Conservation (phyloP, 768 basidiomycete genomes). For the Podaxis sp. region DNA sequence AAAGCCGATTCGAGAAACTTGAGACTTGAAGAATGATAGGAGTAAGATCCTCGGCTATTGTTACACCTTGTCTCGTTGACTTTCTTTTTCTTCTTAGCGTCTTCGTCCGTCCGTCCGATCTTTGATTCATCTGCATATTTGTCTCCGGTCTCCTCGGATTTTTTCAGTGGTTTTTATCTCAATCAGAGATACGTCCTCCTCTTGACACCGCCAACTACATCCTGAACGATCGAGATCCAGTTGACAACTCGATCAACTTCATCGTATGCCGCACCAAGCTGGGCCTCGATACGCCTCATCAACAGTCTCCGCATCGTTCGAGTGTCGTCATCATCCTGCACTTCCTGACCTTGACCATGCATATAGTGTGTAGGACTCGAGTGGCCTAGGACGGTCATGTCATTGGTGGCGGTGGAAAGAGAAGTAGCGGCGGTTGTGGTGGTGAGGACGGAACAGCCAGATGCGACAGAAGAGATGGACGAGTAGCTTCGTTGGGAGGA, state of each 20-base stretch:
- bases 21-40: background rate
- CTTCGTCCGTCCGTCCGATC: background rate
- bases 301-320: conserved; percentile 61
- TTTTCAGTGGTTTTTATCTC: background rate
- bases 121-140: background rate
- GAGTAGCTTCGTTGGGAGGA: conserved; percentile 37
- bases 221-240: conserved; percentile 67
- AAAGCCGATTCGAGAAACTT: background rate
- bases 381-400: background rate
- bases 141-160: background rate
- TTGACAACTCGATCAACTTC: conserved; percentile 57
- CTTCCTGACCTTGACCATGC: background rate
- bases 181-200: conserved; percentile 42
- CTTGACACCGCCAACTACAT: conserved; percentile 57
- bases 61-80: conserved; percentile 3
- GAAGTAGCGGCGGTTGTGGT: conserved; percentile 36
- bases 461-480: conserved; percentile 41
- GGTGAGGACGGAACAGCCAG: conserved; percentile 37
- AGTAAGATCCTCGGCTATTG: background rate
- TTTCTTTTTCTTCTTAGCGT: background rate
- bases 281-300: conserved; percentile 61
- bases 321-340: conserved; percentile 60
- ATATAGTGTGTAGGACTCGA: background rate
- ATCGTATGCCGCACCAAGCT: conserved; percentile 51
- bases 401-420: background rate